phyloP scores from a whole-genome alignment of 2,329 filamentous ascomycete species.

The Cladosporium austrohemisphaericum region DNA sequence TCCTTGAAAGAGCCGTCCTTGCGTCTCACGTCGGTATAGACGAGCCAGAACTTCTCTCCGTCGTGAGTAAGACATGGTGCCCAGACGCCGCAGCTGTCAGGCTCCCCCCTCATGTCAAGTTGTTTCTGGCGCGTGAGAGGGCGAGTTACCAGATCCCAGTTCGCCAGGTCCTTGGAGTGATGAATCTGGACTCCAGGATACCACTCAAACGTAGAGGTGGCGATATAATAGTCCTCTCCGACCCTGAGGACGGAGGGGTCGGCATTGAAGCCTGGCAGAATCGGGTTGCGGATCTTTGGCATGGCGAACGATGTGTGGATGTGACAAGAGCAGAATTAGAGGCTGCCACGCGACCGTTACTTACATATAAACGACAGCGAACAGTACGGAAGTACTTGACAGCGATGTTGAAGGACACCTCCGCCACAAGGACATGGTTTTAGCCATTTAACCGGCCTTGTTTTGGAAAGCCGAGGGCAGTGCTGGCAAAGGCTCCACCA shows the following conservation, averaged over 20 bases:
- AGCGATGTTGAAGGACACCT: neutral
- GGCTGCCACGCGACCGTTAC: neutral
- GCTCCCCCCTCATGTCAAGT: constrained; percentile 49
- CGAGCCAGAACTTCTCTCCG: constrained; percentile 58
- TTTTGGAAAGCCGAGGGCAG: constrained; percentile 6
- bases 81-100: constrained; percentile 48
- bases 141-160: constrained; percentile 53
- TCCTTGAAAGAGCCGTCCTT: constrained; percentile 65
- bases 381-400: neutral
- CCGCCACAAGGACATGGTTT: constrained; percentile 1
- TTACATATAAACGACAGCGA: neutral
- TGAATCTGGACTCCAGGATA: constrained; percentile 61
- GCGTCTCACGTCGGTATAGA: constrained; percentile 64
- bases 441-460: constrained; percentile 13
- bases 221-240: constrained; percentile 53
- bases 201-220: constrained; percentile 60
- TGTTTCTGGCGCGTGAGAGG: constrained; percentile 51
- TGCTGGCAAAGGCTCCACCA: neutral
- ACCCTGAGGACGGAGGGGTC: constrained; percentile 56
- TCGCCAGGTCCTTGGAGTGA: constrained; percentile 51
- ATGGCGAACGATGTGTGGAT: constrained; percentile 3
- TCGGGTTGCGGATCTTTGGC: constrained; percentile 41
- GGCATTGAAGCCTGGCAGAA: constrained; percentile 59
- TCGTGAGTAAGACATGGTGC: constrained; percentile 61
- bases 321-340: neutral